These are phyloP conservation scores for Pisolithus thermaeus DNA, from an alignment of 1,284 basidiomycete species.

Conservation along the genomic window DNA sequence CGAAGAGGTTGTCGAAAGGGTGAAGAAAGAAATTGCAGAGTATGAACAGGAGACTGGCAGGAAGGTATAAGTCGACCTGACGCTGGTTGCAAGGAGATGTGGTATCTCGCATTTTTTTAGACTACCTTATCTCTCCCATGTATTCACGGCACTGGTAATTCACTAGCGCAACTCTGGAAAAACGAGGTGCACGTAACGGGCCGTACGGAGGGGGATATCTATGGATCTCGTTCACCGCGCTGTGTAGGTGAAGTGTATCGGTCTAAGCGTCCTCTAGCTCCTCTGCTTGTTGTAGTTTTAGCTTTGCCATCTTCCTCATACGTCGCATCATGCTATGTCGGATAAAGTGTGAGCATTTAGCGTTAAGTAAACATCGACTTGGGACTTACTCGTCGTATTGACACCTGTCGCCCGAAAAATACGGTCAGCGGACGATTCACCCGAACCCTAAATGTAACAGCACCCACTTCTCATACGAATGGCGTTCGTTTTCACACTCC, in stretches of 20 bases:
- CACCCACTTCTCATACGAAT: constrained; percentile 68
- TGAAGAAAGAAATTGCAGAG: constrained; percentile 50
- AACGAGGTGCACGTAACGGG: neutral
- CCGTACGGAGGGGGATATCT: neutral
- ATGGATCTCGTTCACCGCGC: neutral
- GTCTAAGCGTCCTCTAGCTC: constrained; percentile 32
- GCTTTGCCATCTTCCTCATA: constrained; percentile 75
- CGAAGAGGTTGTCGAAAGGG: constrained; percentile 63
- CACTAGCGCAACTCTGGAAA: neutral
- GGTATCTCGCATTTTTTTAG: neutral
- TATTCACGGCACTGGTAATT: neutral
- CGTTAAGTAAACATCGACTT: neutral
- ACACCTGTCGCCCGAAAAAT: constrained; percentile 47
- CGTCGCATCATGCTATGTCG: constrained; percentile 68
- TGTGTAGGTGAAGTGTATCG: neutral
- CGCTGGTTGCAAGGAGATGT: neutral
- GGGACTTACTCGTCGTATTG: constrained; percentile 86
- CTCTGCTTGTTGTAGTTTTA: constrained; percentile 61
- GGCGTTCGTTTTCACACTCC: constrained; percentile 79
- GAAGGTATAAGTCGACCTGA: constrained; percentile 21
- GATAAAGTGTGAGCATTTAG: constrained; percentile 1
- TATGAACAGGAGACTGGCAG: constrained; percentile 45
- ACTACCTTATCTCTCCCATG: constrained; percentile 3
- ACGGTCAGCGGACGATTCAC: constrained; percentile 4
- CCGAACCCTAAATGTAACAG: neutral